phyloP scores from a whole-genome alignment of 2,329 filamentous ascomycete genomes.

The Bisporella sp. region DNA sequence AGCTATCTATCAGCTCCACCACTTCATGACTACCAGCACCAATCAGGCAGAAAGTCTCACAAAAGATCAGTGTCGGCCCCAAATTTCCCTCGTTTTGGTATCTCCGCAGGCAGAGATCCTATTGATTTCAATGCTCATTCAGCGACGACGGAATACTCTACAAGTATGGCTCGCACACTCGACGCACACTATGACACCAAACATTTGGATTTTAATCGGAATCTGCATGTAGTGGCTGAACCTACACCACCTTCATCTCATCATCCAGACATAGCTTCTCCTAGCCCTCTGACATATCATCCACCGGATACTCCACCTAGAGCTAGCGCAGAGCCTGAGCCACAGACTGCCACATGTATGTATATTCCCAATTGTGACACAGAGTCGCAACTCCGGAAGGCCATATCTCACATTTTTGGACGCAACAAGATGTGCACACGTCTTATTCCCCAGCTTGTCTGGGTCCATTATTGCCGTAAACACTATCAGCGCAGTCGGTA shows the following conservation, averaged over 20 bases:
- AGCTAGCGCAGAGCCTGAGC: conserved; percentile 7
- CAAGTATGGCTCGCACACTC: too few relatives aligned
- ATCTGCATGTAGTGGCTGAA: conserved; percentile 14
- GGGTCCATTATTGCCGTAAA: conserved; percentile 74
- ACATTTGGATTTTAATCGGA: not conserved
- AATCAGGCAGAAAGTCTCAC: too few relatives aligned
- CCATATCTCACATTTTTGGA: conserved; percentile 75
- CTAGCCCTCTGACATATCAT: conserved; percentile 5
- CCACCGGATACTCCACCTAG: conserved; percentile 19
- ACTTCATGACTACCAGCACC: too few relatives aligned
- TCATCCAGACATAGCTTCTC: conserved; percentile 17
- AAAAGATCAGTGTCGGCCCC: too few relatives aligned
- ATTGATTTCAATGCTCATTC: too few relatives aligned
- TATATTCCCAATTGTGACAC: conserved; percentile 52
- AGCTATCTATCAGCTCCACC: too few relatives aligned
- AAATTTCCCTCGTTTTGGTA: too few relatives aligned
- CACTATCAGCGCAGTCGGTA: conserved; percentile 75
- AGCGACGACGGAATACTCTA: too few relatives aligned
- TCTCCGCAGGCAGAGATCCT: too few relatives aligned
- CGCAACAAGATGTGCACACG: conserved; percentile 75
- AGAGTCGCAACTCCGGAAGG: conserved; percentile 59
- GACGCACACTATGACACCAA: not conserved
- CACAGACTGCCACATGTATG: conserved; percentile 36
- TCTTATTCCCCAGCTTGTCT: conserved; percentile 60
- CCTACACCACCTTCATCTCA: conserved; percentile 23